Percentiles rank a stretch among this genome's conserved stretches.
Evolutionary conservation across 2,329 filamentous ascomycete species (phyloP).

Genomic region (Penicillium hordei): DNA sequence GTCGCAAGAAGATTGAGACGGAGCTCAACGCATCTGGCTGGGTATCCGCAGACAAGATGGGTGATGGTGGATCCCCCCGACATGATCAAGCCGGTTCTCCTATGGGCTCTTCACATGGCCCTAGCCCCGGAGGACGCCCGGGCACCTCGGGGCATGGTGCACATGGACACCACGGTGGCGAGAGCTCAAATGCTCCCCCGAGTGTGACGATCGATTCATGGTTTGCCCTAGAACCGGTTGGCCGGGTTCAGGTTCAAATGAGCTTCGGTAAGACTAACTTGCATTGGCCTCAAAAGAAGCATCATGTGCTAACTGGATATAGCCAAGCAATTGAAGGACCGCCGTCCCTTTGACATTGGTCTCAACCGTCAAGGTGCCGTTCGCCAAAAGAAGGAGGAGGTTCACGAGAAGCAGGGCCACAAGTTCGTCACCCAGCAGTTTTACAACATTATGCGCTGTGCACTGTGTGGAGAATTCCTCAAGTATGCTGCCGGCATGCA

Average conservation of each 20-base stretch:
- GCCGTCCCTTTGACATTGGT: slow-evolving; percentile 79
- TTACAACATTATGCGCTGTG: slow-evolving; percentile 99
- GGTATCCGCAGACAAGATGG: slow-evolving; percentile 97
- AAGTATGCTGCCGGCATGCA: slow-evolving; percentile 99
- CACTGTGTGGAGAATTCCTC: slow-evolving; percentile 94
- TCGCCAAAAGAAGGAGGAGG: slow-evolving; percentile 94
- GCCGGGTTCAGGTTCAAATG: slow-evolving; percentile 85
- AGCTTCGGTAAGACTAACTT: slow-evolving; percentile 63
- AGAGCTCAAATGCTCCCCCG: slow-evolving; percentile 32
- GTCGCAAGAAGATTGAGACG: slow-evolving; percentile 93
- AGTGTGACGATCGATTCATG: slow-evolving; percentile 73
- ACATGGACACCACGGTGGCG: slow-evolving; percentile 33
- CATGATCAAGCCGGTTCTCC: slow-evolving; percentile 57
- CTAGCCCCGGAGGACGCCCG: slow-evolving; percentile 26
- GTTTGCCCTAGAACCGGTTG: slow-evolving; percentile 95
- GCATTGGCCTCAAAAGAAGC: neutral
- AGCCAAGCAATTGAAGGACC: slow-evolving; percentile 83
- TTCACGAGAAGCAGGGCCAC: slow-evolving; percentile 98
- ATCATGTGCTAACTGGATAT: slow-evolving; percentile 20
- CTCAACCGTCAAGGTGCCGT: slow-evolving; percentile 94
- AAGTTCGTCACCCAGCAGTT: slow-evolving; percentile 99
- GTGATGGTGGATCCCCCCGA: slow-evolving; percentile 52
- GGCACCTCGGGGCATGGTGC: slow-evolving; percentile 24
- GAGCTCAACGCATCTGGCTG: slow-evolving; percentile 93
- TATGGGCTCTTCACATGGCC: slow-evolving; percentile 35